These are phyloP conservation scores for Phytophthora litchii DNA, from an alignment of 352 stramenopile species.

Conservation along the genomic window DNA sequence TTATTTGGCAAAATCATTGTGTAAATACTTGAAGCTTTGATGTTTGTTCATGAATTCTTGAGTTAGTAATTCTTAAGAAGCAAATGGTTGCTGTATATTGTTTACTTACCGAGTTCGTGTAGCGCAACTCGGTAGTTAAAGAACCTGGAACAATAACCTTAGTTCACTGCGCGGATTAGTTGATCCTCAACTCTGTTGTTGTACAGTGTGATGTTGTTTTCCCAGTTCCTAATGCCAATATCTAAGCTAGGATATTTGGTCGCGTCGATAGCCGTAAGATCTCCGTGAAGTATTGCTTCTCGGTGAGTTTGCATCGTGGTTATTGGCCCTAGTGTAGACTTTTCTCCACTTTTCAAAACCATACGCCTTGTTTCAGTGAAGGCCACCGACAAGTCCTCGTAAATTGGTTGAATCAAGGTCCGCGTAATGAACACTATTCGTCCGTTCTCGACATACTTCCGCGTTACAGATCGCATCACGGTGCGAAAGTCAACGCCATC, in stretches of 20 bases:
- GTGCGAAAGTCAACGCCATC: slow-evolving; percentile 8
- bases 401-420: slow-evolving; percentile 23
- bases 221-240: slow-evolving; percentile 15
- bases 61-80: no score
- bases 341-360: slow-evolving; percentile 18
- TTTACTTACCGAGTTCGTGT: no score
- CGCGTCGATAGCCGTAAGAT: not conserved
- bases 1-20: no score
- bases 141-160: not conserved
- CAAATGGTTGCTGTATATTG: no score
- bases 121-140: no score
- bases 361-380: slow-evolving; percentile 28
- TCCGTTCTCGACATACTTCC: slow-evolving; percentile 19
- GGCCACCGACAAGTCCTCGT: not conserved
- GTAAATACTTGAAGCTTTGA: no score
- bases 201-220: slow-evolving; percentile 11
- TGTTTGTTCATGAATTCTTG: no score
- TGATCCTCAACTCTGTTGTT: slow-evolving; percentile 28
- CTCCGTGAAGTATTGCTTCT: slow-evolving; percentile 10
- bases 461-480: slow-evolving; percentile 13
- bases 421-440: slow-evolving; percentile 22
- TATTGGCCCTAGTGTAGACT: slow-evolving; percentile 18
- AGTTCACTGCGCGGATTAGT: slow-evolving; percentile 17
- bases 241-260: slow-evolving; percentile 6
- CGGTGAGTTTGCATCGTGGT: slow-evolving; percentile 32